Conservation (phyloP, 805 yeast species). For the Saccharomyces mikatae region DNA sequence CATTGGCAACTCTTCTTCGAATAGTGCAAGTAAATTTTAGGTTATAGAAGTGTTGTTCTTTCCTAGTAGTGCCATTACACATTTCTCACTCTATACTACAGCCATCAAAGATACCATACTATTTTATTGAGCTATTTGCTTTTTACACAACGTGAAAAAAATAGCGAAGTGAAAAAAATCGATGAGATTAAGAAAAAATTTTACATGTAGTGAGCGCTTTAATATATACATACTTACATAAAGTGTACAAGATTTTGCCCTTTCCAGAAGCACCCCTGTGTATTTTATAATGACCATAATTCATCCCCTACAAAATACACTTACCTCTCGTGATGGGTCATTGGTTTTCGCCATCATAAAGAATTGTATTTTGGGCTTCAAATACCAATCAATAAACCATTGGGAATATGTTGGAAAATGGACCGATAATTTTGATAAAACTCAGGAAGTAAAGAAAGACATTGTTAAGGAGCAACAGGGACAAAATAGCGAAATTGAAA, state of each 20-base stretch:
- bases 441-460: conserved; percentile 36
- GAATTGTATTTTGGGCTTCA: conserved; percentile 50
- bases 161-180: background rate
- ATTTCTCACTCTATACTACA: background rate
- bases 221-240: background rate
- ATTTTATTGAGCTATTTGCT: background rate
- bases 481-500: conserved; percentile 22
- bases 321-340: conserved; percentile 38
- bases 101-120: background rate
- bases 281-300: conserved; percentile 33
- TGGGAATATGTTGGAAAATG: conserved; percentile 45
- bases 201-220: background rate
- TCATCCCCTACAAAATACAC: conserved; percentile 62
- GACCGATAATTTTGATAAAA: conserved; percentile 51
- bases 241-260: background rate
- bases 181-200: background rate
- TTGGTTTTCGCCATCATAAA: conserved; percentile 50
- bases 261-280: background rate
- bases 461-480: conserved; percentile 35
- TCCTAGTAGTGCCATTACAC: background rate
- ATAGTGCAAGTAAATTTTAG: background rate
- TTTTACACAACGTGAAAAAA: background rate
- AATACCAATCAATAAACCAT: conserved; percentile 12
- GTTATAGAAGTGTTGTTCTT: background rate
- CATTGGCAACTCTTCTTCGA: background rate